Evolutionary conservation across 306 rosid genomes (phyloP), one percentile per base, ranked within the genome.

Genomic region (Psophocarpus tetragonolobus): DNA sequence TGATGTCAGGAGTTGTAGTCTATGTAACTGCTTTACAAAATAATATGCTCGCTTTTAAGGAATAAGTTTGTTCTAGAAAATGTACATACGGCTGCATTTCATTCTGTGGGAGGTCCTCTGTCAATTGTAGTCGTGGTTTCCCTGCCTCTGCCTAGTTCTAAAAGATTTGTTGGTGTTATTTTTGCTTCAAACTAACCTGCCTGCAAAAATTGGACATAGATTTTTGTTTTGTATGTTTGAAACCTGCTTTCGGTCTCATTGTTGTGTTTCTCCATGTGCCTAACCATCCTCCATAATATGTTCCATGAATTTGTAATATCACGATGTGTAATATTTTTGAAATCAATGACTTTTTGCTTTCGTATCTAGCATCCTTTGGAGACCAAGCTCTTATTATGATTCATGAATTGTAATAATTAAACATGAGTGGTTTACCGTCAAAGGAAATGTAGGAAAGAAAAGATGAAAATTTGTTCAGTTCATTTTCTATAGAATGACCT

Each of bases 351-450:
- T 18, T 48, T 48, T 17, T 48, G 23, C 56, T 48, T n/a, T 17
- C 32, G 35, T 13, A 27, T 20, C 26, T 64, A 56, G 48, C 45
- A 53, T 47, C 48, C 75, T 82, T 71, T 65, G 23, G 45, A 53
- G 65, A 47, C 44, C 29, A 51, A 63, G 64, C 39, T 76, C 26
- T 66, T 71, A 56, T 62, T 71, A 56, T 62, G 70, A 77, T 23
- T 77, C 64, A 3, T 30, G 48, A 63, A 32, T 44, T 21, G 23
- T 29, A 24, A 54, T 45, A 45, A 30, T 57, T 9, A 68, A 67
- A 24, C 24, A 27, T 32, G 32, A 56, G 70, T 13, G 24, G 14
- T 51, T 30, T 42, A 17, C 50, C 14, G 23, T 27, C 41, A 32
- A 45, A 60, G 48, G 70, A 67, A 36, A 63, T 63, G 20, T 62